Conservation (phyloP, 2,329 filamentous ascomycete genomes). For the Cytospora piceicola region DNA sequence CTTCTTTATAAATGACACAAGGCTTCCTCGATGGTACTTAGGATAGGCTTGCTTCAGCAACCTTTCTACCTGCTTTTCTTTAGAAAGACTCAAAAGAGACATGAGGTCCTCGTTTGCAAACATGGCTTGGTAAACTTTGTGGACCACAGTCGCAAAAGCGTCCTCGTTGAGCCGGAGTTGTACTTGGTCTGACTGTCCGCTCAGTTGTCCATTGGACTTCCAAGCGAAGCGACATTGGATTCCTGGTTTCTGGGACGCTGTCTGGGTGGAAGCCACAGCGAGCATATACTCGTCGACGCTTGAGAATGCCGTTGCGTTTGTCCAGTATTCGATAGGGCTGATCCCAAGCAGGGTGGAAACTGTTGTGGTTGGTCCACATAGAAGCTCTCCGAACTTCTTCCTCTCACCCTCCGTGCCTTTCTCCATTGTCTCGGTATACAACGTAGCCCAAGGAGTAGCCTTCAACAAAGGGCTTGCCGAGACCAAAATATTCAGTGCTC, state of each 20-base stretch:
- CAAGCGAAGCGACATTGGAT: constrained; percentile 39
- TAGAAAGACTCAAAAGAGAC: constrained; percentile 23
- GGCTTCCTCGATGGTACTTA: constrained; percentile 45
- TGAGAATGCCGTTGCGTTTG: constrained; percentile 49
- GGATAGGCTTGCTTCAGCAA: constrained; percentile 33
- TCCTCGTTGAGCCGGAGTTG: constrained; percentile 40
- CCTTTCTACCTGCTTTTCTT: constrained; percentile 19
- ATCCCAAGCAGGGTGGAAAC: constrained; percentile 56
- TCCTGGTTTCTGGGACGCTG: constrained; percentile 11
- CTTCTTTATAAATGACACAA: constrained; percentile 45
- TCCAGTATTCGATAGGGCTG: constrained; percentile 53
- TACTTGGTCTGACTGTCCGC: constrained; percentile 25
- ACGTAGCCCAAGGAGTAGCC: constrained; percentile 45
- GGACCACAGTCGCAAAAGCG: constrained; percentile 45
- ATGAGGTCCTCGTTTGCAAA: constrained; percentile 46
- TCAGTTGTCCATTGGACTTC: constrained; percentile 34
- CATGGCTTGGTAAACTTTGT: constrained; percentile 50
- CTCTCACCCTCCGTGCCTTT: constrained; percentile 47
- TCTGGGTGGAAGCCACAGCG: constrained; percentile 30
- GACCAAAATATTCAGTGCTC: constrained; percentile 50
- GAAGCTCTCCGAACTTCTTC: constrained; percentile 33
- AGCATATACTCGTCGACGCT: constrained; percentile 46
- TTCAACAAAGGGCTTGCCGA: constrained; percentile 53
- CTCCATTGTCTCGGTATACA: constrained; percentile 41
- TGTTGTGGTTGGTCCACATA: constrained; percentile 39